These are phyloP conservation scores for Ogataea saltuana DNA, from an alignment of 805 yeast species.

Conservation along the genomic window DNA sequence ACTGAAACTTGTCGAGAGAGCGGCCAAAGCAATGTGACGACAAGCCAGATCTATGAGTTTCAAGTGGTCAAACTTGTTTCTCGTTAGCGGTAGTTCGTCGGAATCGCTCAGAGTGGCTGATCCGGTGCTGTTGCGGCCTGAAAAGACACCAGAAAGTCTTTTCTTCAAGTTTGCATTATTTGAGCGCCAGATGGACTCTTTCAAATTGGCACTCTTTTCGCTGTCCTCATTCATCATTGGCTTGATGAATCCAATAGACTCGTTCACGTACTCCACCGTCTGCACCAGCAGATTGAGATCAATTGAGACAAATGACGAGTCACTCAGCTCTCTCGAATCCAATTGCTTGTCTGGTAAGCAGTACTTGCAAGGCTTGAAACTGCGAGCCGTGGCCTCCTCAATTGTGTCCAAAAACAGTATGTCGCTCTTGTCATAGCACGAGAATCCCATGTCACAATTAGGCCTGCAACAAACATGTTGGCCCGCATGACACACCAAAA, in stretches of 20 bases:
- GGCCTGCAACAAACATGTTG: slow-evolving; percentile 60
- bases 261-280: slow-evolving; percentile 58
- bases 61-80: slow-evolving; percentile 68
- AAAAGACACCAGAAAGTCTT: slow-evolving; percentile 26
- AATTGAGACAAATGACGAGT: slow-evolving; percentile 40
- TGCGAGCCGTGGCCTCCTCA: slow-evolving; percentile 44
- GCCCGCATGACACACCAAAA: slow-evolving; percentile 50
- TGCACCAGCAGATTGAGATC: slow-evolving; percentile 45
- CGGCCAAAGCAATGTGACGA: slow-evolving; percentile 80
- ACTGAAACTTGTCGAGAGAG: slow-evolving; percentile 36
- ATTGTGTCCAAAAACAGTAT: slow-evolving; percentile 45
- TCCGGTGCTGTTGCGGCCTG: slow-evolving; percentile 22
- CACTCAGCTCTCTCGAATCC: slow-evolving; percentile 21
- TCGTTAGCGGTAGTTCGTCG: slow-evolving; percentile 39
- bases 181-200: slow-evolving; percentile 18
- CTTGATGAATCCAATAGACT: slow-evolving; percentile 56
- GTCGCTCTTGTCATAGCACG: slow-evolving; percentile 45
- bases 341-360: slow-evolving; percentile 50
- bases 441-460: slow-evolving; percentile 55
- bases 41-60: slow-evolving; percentile 76
- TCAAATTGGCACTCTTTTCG: slow-evolving; percentile 35
- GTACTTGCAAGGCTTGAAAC: slow-evolving; percentile 51
- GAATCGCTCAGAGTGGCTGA: slow-evolving; percentile 12
- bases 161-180: slow-evolving; percentile 17
- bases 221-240: slow-evolving; percentile 51